These are phyloP conservation scores for Umbelopsis ramanniana DNA, from an alignment of 192 early-diverging fungal species.

Conservation along the genomic window DNA sequence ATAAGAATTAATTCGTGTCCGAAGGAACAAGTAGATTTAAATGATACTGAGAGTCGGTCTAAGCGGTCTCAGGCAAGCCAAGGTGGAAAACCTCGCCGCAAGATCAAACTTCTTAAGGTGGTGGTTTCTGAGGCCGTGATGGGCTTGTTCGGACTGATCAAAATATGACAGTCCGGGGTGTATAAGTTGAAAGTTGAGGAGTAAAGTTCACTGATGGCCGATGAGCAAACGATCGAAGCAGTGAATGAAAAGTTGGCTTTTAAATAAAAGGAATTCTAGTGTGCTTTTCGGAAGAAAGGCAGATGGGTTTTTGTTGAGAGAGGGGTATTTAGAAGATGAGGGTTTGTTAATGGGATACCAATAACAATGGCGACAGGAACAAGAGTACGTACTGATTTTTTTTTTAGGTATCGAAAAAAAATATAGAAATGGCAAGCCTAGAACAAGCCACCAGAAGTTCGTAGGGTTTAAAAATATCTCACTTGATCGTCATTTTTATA, in stretches of 20 bases:
- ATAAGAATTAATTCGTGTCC: constrained; percentile 23
- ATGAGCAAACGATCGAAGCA: background rate
- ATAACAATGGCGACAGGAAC: background rate
- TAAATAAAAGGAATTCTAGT: background rate
- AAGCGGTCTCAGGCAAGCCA: constrained; percentile 35
- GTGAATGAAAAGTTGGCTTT: background rate
- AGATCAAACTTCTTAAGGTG: constrained; percentile 39
- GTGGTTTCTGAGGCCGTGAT: constrained; percentile 43
- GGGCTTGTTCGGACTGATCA: constrained; percentile 33
- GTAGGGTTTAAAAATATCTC: no score
- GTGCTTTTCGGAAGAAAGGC: background rate
- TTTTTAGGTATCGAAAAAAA: background rate
- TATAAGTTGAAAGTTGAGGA: background rate
- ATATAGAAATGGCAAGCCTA: background rate
- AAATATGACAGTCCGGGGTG: constrained; percentile 31
- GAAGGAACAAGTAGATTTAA: constrained; percentile 5
- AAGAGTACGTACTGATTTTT: background rate
- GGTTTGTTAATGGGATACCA: background rate
- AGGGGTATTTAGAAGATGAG: background rate
- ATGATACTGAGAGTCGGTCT: constrained; percentile 9
- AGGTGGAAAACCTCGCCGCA: constrained; percentile 39
- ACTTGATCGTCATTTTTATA: no score
- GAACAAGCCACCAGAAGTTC: no score
- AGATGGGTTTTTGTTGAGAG: background rate
- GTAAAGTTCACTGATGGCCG: constrained; percentile 17